A percentile compares a stretch with the other conserved stretches of the same genome.
phyloP scores from a whole-genome alignment of 1,284 basidiomycete species.

The Coniferiporia sulphurascens region DNA sequence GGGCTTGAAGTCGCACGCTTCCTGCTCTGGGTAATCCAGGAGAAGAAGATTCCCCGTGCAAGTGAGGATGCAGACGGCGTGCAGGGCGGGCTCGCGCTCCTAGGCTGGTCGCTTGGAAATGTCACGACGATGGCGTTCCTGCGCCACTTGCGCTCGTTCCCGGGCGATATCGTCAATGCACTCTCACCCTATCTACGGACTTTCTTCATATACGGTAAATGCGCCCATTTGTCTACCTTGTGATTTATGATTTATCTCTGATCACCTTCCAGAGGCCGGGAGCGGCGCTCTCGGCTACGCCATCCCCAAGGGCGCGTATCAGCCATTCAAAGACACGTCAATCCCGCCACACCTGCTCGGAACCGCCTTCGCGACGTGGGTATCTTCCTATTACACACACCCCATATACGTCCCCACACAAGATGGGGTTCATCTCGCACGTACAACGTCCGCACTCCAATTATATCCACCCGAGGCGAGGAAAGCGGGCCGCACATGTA shows the following conservation, averaged over 20 bases:
- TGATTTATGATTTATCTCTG: background rate
- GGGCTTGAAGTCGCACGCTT: slow-evolving; percentile 20
- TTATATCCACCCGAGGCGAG: background rate
- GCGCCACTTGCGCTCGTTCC: background rate
- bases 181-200: slow-evolving; percentile 11
- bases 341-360: slow-evolving; percentile 10
- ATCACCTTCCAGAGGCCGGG: slow-evolving; percentile 4
- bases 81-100: slow-evolving; percentile 14
- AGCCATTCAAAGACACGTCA: slow-evolving; percentile 10
- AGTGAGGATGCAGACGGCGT: slow-evolving; percentile 3
- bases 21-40: slow-evolving; percentile 14
- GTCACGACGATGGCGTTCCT: slow-evolving; percentile 15
- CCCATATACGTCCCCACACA: slow-evolving; percentile 6
- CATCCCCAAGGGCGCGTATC: slow-evolving; percentile 10
- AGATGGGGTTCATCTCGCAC: background rate
- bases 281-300: slow-evolving; percentile 5
- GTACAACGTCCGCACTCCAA: background rate
- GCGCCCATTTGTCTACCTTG: background rate
- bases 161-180: background rate
- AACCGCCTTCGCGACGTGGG: slow-evolving; percentile 13
- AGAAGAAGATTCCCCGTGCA: slow-evolving; percentile 12
- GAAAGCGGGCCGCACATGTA: background rate
- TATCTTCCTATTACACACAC: slow-evolving; percentile 16
- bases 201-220: slow-evolving; percentile 15
- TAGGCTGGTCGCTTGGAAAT: slow-evolving; percentile 17